Conservation (phyloP, 179 eudicot genomes). For the Beta lomatogona region DNA sequence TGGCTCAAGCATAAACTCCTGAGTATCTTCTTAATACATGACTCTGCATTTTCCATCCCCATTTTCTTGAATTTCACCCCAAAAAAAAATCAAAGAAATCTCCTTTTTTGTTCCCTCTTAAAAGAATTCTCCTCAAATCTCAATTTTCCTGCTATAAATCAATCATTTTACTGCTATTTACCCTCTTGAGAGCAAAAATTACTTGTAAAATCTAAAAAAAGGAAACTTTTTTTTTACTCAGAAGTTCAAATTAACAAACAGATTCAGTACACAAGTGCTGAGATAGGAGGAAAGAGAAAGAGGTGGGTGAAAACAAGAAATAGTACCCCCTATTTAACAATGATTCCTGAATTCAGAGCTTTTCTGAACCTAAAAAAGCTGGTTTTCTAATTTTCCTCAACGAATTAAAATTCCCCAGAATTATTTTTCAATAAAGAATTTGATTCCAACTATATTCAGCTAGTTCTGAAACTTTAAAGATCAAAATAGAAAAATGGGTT, state of each 20-base stretch:
- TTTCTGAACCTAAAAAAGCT: constrained; percentile 25
- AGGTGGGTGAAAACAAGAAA: too few species aligned
- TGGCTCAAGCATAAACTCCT: constrained; percentile 53
- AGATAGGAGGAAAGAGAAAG: too few species aligned
- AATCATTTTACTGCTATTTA: constrained; percentile 10
- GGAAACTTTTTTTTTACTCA: background rate
- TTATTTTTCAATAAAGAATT: too few species aligned
- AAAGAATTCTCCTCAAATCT: background rate
- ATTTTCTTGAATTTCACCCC: constrained; percentile 22
- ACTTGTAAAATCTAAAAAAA: background rate
- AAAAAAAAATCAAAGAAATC: constrained; percentile 17
- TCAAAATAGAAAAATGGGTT: constrained; percentile 28
- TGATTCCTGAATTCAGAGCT: constrained; percentile 32
- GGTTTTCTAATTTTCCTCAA: constrained; percentile 28
- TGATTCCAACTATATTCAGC: background rate
- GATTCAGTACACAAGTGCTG: background rate
- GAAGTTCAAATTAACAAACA: background rate
- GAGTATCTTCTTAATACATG: constrained; percentile 43
- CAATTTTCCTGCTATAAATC: constrained; percentile 27
- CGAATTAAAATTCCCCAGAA: too few species aligned
- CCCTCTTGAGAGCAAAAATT: background rate
- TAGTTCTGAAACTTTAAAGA: background rate
- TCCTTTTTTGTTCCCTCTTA: background rate
- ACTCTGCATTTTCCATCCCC: constrained; percentile 37
- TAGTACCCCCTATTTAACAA: background rate